Conservation (phyloP, 768 basidiomycete species). For the Kwoniella dejecticola region DNA sequence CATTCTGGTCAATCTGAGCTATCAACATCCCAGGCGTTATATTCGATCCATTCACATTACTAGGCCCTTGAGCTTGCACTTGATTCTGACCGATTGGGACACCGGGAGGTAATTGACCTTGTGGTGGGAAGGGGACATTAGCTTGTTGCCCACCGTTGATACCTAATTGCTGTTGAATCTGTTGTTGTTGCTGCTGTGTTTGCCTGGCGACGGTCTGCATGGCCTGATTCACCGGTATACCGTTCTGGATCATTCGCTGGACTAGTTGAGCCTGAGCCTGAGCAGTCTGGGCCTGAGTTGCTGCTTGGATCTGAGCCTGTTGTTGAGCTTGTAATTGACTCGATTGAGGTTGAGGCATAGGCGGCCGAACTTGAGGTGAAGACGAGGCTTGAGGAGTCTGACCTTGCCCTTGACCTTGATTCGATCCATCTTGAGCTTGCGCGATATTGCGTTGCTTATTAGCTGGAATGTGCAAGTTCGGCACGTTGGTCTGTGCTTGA, state of each 20-base stretch:
- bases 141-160: neutral
- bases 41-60: conserved; percentile 3
- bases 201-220: conserved; percentile 17
- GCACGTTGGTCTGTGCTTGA: conserved; percentile 18
- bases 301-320: neutral
- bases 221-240: conserved; percentile 29
- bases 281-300: conserved; percentile 19
- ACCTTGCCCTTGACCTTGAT: conserved; percentile 18
- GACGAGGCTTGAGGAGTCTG: conserved; percentile 13
- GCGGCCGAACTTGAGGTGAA: conserved; percentile 26
- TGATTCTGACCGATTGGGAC: neutral
- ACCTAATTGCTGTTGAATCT: conserved; percentile 5
- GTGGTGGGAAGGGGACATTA: too few relatives aligned
- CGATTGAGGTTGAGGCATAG: conserved; percentile 8
- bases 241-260: conserved; percentile 32
- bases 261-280: conserved; percentile 16
- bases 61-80: neutral
- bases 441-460: conserved; percentile 42
- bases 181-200: conserved; percentile 10
- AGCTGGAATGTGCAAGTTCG: conserved; percentile 46
- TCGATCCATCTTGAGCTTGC: conserved; percentile 15
- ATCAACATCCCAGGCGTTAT: conserved; percentile 28
- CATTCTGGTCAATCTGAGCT: conserved; percentile 17
- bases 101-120: neutral
- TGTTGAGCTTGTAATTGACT: conserved; percentile 6